Conservation (phyloP, 164 flowering plant species). For the Malania oleifera region DNA sequence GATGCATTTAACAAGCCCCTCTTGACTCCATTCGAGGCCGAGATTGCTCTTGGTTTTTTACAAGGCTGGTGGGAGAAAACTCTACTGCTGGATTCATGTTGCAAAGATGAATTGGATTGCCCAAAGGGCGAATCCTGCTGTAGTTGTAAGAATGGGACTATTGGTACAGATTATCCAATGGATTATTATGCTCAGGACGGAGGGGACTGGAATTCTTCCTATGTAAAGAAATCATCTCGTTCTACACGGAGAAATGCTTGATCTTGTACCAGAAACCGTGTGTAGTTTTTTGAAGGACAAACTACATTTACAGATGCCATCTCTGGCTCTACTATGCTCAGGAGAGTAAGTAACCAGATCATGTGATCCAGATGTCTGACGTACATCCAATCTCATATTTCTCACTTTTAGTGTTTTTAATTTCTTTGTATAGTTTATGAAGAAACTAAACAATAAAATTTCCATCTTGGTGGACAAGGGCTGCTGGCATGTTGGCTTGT, state of each 20-base stretch:
- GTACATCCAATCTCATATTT: too few relatives aligned
- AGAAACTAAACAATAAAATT: too few relatives aligned
- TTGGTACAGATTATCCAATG: slow-evolving; percentile 73
- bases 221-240: slow-evolving; percentile 48
- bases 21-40: slow-evolving; percentile 89
- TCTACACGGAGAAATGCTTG: slow-evolving; percentile 28
- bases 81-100: slow-evolving; percentile 1
- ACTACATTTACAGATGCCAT: too few relatives aligned
- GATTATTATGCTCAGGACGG: slow-evolving; percentile 98
- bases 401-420: too few relatives aligned
- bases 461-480: too few relatives aligned
- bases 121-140: slow-evolving; percentile 32
- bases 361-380: too few relatives aligned
- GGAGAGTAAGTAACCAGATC: too few relatives aligned
- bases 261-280: slow-evolving; percentile 25
- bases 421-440: too few relatives aligned
- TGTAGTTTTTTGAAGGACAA: too few relatives aligned
- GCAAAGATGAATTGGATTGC: slow-evolving; percentile 21
- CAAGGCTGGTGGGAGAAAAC: slow-evolving; percentile 93
- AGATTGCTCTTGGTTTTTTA: slow-evolving; percentile 71
- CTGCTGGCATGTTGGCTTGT: too few relatives aligned
- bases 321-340: too few relatives aligned
- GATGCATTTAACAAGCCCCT: slow-evolving; percentile 84
- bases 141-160: slow-evolving; percentile 18
- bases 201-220: slow-evolving; percentile 87